Evolutionary conservation across 352 stramenopile genomes (phyloP).

Genomic region (Globisporangium abappressorium): DNA sequence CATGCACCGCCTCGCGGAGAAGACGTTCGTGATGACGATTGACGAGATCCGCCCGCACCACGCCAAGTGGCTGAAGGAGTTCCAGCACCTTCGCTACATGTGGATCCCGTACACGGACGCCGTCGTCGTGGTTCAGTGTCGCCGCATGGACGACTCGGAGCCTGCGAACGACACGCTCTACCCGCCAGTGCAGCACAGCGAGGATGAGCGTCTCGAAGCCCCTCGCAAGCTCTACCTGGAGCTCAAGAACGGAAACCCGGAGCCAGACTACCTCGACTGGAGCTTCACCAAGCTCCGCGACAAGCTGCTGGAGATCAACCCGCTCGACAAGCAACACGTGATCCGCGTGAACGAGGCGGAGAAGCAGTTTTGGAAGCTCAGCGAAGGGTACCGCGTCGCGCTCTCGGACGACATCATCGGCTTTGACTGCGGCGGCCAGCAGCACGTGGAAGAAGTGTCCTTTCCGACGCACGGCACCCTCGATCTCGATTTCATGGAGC

Average conservation of each 20-base stretch:
- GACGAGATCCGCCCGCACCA: conserved; percentile 86
- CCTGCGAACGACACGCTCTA: conserved; percentile 36
- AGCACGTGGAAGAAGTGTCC: conserved; percentile 97
- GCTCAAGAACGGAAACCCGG: conserved; percentile 49
- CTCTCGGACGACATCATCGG: conserved; percentile 95
- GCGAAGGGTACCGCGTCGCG: conserved; percentile 88
- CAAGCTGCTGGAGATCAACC: conserved; percentile 78
- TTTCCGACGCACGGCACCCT: conserved; percentile 84
- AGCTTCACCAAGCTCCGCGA: conserved; percentile 84
- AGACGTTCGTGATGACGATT: conserved; percentile 90
- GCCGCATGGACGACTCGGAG: conserved; percentile 51
- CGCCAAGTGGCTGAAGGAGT: conserved; percentile 63
- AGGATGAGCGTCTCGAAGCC: conserved; percentile 68
- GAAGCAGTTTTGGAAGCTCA: conserved; percentile 95
- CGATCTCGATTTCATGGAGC: conserved; percentile 94
- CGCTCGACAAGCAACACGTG: conserved; percentile 92
- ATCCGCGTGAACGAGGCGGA: conserved; percentile 94
- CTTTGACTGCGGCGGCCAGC: conserved; percentile 98
- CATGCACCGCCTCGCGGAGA: conserved; percentile 92
- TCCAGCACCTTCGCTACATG: conserved; percentile 96
- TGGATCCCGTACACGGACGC: conserved; percentile 98
- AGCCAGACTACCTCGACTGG: conserved; percentile 71
- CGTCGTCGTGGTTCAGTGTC: conserved; percentile 93
- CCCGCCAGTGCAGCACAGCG: conserved; percentile 38
- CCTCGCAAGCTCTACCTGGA: conserved; percentile 81